Base-by-base conservation (phyloP, 176 grass and related monocot species). In the Triticum turgidum region DNA sequence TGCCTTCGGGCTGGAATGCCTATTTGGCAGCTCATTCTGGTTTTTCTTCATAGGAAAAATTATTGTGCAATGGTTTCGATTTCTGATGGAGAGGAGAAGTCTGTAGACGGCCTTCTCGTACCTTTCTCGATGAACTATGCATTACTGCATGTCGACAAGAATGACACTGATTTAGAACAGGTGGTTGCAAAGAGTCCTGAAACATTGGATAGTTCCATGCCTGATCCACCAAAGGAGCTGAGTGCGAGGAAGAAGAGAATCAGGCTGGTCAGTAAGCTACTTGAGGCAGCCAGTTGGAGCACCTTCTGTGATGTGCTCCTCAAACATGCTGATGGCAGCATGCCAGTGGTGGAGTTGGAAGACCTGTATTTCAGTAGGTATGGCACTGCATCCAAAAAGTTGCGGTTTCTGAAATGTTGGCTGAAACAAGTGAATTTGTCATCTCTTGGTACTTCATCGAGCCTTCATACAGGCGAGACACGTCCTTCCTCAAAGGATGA, bases 371-470 rank as follows among this genome's bases (percentile, higher is more conserved):
- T 96, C 34, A 66, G 76, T 61, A 91, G 82, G 77, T 90, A 91
- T 85, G 79, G 66, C 15, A 59, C 87, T 65, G 85, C 78, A 78
- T 88, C 89, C 6, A 94, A 99, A 80, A 99, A 94, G 59, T 37
- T 99, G 37, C 86, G 91, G 76, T 99, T 96, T 91, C 65, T 99
- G 80, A 99, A 94, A 91, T 99, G 97, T 70, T 99, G 94, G 97
- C 90, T 90, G 85, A 96, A 83, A 82, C 97, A 96, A 89, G 85
- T 91, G 81, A 88, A 88, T 42, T 72, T 69, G 44, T 83, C 80
- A 33, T 87, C 75, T 86, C 63, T 69, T 77, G 49, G 37, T 88
- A 71, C 52, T 81, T 83, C 69, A 37, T 29, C 85, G 3, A 82
- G 73, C 63, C 47, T 73, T 42, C 20, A 61, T 29, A 58, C 47